Conservation (phyloP, 768 basidiomycete genomes). For the Cubamyces sp. region DNA sequence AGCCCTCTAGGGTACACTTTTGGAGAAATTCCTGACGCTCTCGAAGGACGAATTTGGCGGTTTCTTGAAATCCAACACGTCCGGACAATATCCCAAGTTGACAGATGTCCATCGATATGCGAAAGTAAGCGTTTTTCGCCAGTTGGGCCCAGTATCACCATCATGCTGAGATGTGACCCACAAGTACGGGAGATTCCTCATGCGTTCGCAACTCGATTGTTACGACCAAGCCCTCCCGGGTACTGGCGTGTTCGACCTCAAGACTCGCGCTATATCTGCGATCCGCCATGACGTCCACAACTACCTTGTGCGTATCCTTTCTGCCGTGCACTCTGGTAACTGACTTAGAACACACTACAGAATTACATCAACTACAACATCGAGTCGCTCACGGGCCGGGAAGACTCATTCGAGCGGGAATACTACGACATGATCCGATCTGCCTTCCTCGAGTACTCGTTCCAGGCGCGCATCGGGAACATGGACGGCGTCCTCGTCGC, state of each 20-base stretch:
- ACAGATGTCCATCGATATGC: conserved; percentile 87
- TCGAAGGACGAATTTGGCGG: conserved; percentile 63
- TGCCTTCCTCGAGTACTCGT: conserved; percentile 87
- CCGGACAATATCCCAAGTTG: conserved; percentile 3
- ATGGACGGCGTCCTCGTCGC: conserved; percentile 96
- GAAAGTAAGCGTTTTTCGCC: conserved; percentile 51
- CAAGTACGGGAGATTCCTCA: conserved; percentile 68
- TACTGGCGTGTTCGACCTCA: conserved; percentile 93
- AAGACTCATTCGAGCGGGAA: conserved; percentile 89
- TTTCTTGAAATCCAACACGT: conserved; percentile 44
- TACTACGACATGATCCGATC: conserved; percentile 94
- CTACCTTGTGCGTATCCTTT: conserved; percentile 54
- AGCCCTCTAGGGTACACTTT: conserved; percentile 69
- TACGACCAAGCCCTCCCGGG: conserved; percentile 81
- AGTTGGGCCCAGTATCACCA: neutral
- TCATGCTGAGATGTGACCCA: neutral
- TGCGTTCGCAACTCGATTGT: conserved; percentile 96
- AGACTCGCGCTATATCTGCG: conserved; percentile 86
- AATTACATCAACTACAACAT: conserved; percentile 84
- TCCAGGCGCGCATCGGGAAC: conserved; percentile 94
- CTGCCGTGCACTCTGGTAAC: neutral
- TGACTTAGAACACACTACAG: conserved; percentile 37
- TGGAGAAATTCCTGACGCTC: conserved; percentile 87
- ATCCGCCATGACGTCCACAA: conserved; percentile 88
- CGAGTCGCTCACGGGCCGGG: conserved; percentile 57